Conservation (phyloP, 192 early-diverging fungal species). For the Entomortierella lignicola region DNA sequence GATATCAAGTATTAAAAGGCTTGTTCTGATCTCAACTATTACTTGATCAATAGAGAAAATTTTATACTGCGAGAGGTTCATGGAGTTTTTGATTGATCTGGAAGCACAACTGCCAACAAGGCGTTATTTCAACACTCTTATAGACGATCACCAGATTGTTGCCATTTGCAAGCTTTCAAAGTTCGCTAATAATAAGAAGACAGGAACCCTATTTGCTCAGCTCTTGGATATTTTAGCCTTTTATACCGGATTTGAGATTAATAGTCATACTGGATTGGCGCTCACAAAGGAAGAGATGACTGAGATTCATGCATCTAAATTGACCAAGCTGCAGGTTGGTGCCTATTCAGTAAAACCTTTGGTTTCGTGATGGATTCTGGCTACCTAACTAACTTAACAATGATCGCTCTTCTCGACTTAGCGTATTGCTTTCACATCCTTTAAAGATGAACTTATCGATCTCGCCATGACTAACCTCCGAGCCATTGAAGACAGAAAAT, state of each 20-base stretch:
- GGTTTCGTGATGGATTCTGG: background rate
- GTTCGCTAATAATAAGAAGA: slow-evolving; percentile 50
- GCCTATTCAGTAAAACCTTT: background rate
- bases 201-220: slow-evolving; percentile 66
- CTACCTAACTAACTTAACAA: background rate
- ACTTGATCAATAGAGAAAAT: slow-evolving; percentile 57
- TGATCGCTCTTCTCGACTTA: slow-evolving; percentile 5
- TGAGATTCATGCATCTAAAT: slow-evolving; percentile 66
- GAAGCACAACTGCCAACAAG: slow-evolving; percentile 92
- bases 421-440: slow-evolving; percentile 78
- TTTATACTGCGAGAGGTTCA: slow-evolving; percentile 73
- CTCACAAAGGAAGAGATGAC: slow-evolving; percentile 75
- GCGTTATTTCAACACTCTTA: slow-evolving; percentile 82
- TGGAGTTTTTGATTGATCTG: slow-evolving; percentile 91
- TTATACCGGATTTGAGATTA: slow-evolving; percentile 85
- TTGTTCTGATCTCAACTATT: too few relatives aligned
- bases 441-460: slow-evolving; percentile 73
- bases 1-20: too few relatives aligned
- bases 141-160: slow-evolving; percentile 84
- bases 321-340: slow-evolving; percentile 77
- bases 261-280: slow-evolving; percentile 82
- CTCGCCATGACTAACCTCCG: slow-evolving; percentile 80
- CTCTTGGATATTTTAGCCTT: slow-evolving; percentile 75
- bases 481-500: slow-evolving; percentile 66
- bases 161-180: slow-evolving; percentile 62